These are phyloP conservation scores for Saksenaea oblongispora DNA, from an alignment of 371 early-diverging fungal genomes.

Conservation along the genomic window DNA sequence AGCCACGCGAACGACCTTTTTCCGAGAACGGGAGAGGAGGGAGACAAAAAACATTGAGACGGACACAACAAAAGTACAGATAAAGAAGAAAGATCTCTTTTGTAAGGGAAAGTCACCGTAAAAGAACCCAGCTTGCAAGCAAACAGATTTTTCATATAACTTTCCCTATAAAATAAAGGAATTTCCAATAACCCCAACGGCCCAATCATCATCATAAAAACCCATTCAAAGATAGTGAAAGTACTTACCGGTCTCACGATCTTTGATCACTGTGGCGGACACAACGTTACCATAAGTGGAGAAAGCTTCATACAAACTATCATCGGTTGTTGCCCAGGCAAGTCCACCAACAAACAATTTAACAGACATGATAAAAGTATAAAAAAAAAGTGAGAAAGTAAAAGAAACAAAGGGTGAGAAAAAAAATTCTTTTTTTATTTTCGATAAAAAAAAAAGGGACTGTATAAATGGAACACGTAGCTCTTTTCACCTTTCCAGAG, in stretches of 20 bases:
- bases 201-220: neutral
- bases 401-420: neutral
- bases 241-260: conserved; percentile 38
- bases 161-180: neutral
- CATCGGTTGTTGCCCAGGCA: conserved; percentile 62
- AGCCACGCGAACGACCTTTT: conserved; percentile 54
- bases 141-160: neutral
- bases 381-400: conserved; percentile 7
- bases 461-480: neutral
- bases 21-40: neutral
- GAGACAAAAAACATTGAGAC: neutral
- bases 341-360: conserved; percentile 74
- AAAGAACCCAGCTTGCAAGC: neutral
- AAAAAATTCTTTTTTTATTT: neutral
- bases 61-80: neutral
- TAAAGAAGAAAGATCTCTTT: neutral
- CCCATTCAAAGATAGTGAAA: neutral
- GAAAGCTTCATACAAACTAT: conserved; percentile 54
- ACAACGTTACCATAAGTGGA: conserved; percentile 33
- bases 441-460: neutral
- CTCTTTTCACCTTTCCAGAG: neutral
- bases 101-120: conserved; percentile 3
- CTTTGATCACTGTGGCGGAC: conserved; percentile 46
- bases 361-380: conserved; percentile 14
- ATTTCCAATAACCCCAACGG: neutral